Evolutionary conservation across 441 rosid species (phyloP).

Genomic region (Adansonia gregorii): DNA sequence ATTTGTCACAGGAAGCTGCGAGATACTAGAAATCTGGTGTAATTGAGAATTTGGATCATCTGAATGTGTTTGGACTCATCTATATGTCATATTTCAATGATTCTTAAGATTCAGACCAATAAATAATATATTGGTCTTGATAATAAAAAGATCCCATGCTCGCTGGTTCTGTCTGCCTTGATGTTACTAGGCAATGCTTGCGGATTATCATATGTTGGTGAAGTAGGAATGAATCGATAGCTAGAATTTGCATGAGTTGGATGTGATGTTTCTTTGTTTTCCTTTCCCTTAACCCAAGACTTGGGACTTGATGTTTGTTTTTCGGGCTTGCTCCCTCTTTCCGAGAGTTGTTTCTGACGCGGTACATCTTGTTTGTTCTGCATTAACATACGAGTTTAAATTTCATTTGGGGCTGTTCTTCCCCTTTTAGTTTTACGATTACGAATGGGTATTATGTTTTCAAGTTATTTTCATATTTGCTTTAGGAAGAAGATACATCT

Average conservation of each 20-base stretch:
- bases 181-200: neutral
- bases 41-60: neutral
- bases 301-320: neutral
- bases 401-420: neutral
- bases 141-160: neutral
- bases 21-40: neutral
- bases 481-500: slow-evolving; percentile 59
- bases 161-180: neutral
- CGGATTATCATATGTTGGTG: neutral
- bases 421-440: neutral
- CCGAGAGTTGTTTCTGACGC: neutral
- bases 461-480: neutral
- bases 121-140: neutral
- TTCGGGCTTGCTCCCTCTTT: neutral
- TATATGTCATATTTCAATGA: neutral
- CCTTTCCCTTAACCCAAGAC: neutral
- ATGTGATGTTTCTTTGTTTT: slow-evolving; percentile 8
- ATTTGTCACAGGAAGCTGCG: neutral
- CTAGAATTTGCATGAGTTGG: neutral
- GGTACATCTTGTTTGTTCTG: neutral
- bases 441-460: neutral
- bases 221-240: neutral
- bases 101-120: slow-evolving; percentile 7
- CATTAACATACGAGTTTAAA: neutral
- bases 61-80: neutral